phyloP scores from a whole-genome alignment of 148 eudicot genomes.

The Linanthus parryae region DNA sequence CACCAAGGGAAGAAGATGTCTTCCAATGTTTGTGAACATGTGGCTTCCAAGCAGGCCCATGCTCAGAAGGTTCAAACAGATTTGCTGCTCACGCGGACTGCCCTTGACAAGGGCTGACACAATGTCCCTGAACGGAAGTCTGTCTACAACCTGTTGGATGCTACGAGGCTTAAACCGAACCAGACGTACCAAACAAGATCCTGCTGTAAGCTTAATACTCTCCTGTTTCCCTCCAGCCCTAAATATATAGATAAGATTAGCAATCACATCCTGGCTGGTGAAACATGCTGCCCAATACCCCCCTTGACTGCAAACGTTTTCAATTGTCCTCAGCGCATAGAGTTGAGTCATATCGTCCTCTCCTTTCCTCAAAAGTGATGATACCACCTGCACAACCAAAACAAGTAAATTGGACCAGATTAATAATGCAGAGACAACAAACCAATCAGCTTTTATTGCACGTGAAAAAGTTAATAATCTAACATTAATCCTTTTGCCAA shows the following conservation, averaged over 20 bases:
- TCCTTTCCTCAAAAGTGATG: constrained; percentile 83
- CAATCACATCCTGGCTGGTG: constrained; percentile 79
- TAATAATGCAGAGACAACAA: too few relatives aligned
- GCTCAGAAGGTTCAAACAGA: constrained; percentile 80
- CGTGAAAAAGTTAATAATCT: too few relatives aligned
- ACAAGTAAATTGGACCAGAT: too few relatives aligned
- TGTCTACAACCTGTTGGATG: constrained; percentile 69
- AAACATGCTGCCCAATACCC: constrained; percentile 88
- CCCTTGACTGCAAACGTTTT: constrained; percentile 95
- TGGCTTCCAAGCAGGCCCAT: constrained; percentile 75
- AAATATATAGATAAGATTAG: constrained; percentile 78
- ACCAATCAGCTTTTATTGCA: too few relatives aligned
- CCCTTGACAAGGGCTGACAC: constrained; percentile 74
- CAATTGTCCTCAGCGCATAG: constrained; percentile 92
- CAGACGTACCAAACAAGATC: constrained; percentile 87
- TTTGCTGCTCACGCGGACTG: constrained; percentile 90
- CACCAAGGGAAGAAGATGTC: constrained; percentile 55
- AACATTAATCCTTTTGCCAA: too few relatives aligned
- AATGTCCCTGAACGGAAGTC: constrained; percentile 68
- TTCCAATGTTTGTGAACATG: constrained; percentile 67
- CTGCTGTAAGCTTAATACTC: constrained; percentile 80
- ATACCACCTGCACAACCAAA: constrained; percentile 56
- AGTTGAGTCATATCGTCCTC: constrained; percentile 95
- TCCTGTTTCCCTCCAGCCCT: constrained; percentile 90
- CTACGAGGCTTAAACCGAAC: constrained; percentile 67